phyloP scores from a whole-genome alignment of 805 yeast species.

The Debaryomyces maramus region DNA sequence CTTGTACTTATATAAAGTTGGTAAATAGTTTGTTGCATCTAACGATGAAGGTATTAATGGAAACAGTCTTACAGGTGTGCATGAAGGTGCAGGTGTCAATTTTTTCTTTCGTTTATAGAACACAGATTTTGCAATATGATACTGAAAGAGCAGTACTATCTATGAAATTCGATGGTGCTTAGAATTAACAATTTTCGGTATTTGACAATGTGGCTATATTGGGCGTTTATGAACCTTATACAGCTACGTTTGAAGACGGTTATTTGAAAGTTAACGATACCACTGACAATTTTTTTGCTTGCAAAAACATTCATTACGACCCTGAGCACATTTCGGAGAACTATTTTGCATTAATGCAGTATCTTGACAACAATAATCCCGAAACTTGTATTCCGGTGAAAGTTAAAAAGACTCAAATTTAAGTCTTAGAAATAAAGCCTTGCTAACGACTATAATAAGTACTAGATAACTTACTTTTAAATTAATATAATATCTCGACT shows the following conservation, averaged over 20 bases:
- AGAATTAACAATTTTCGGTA: neutral
- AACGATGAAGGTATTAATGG: conserved; percentile 25
- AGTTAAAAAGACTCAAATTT: conserved; percentile 2
- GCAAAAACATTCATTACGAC: conserved; percentile 24
- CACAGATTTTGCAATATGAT: conserved; percentile 22
- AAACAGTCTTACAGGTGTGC: conserved; percentile 27
- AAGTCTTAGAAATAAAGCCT: too few relatives aligned
- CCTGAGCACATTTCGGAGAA: conserved; percentile 26
- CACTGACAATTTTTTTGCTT: conserved; percentile 22
- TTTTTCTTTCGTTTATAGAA: conserved; percentile 29
- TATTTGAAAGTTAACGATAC: conserved; percentile 17
- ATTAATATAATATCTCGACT: too few relatives aligned
- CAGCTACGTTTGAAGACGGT: conserved; percentile 12
- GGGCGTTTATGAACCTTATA: conserved; percentile 10
- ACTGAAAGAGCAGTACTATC: neutral
- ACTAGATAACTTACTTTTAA: too few relatives aligned
- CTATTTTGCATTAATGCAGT: conserved; percentile 16
- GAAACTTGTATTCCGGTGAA: conserved; percentile 8
- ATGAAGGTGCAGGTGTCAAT: conserved; percentile 48
- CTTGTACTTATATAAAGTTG: too few relatives aligned
- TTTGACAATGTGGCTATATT: conserved; percentile 6
- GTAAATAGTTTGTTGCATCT: too few relatives aligned
- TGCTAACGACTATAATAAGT: too few relatives aligned
- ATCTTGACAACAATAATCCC: neutral
- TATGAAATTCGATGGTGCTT: conserved; percentile 11